Conservation (phyloP, 2,329 filamentous ascomycete genomes). For the Atkinsonella hypoxylon region DNA sequence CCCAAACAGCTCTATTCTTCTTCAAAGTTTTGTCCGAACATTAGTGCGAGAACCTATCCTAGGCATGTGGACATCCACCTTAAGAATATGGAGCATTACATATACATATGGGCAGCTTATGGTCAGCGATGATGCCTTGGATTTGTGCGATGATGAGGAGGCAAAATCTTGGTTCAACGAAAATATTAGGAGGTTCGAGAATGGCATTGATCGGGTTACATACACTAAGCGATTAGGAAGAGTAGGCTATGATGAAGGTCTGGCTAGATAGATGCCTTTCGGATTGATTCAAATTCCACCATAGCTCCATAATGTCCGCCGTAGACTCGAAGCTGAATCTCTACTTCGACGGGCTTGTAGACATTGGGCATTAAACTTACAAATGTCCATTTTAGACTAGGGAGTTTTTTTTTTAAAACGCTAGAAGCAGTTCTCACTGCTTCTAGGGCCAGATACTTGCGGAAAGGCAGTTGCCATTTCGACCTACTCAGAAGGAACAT, state of each 20-base stretch:
- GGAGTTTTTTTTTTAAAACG: no score
- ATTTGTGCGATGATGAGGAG: conserved; percentile 2
- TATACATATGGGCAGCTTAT: conserved; percentile 4
- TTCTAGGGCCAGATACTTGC: no score
- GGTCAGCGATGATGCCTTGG: conserved; percentile 3
- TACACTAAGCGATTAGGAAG: conserved; percentile 5
- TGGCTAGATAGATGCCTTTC: neutral
- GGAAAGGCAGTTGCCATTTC: no score
- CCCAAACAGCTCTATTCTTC: conserved; percentile 2
- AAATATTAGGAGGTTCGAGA: neutral
- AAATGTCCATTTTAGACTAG: no score
- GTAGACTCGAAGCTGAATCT: no score
- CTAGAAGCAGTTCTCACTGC: no score
- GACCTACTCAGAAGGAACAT: no score
- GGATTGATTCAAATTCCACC: no score
- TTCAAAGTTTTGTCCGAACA: conserved; percentile 5
- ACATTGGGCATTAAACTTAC: no score
- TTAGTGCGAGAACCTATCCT: neutral
- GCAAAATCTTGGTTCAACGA: conserved; percentile 4
- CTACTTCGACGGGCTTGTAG: no score
- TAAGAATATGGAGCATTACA: conserved; percentile 2
- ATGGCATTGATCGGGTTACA: conserved; percentile 5
- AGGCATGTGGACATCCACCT: conserved; percentile 3
- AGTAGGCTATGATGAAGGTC: conserved; percentile 2
- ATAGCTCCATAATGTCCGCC: no score